Percentiles rank a stretch among this genome's conserved stretches.
Conservation (phyloP, 768 basidiomycete genomes). For the Pulveroboletus frians region DNA sequence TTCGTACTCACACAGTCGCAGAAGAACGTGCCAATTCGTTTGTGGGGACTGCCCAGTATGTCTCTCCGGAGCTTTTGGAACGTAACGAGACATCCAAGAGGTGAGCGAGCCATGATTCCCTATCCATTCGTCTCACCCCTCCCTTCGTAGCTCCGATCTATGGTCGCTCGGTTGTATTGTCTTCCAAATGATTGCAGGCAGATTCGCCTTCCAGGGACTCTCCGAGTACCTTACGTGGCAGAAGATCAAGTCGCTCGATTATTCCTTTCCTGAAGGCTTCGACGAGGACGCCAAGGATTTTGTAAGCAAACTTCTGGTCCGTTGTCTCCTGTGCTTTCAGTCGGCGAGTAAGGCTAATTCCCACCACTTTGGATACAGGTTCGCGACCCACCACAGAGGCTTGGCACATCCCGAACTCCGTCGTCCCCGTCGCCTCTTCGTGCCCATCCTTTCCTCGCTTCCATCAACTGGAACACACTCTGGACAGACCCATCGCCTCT, state of each 20-base stretch:
- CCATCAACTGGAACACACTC: constrained; percentile 55
- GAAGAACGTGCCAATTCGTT: constrained; percentile 63
- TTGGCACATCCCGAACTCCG: constrained; percentile 47
- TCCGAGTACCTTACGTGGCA: constrained; percentile 95
- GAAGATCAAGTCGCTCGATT: constrained; percentile 85
- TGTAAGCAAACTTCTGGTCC: constrained; percentile 69
- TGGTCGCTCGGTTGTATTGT: constrained; percentile 96
- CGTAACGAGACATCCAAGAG: constrained; percentile 69
- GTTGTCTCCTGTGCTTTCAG: not conserved
- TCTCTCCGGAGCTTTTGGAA: constrained; percentile 81
- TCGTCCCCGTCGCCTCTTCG: constrained; percentile 45
- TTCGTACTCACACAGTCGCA: constrained; percentile 23
- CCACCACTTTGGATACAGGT: constrained; percentile 38
- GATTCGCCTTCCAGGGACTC: constrained; percentile 84
- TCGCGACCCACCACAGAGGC: constrained; percentile 51
- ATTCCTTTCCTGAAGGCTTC: constrained; percentile 81
- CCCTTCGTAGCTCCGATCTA: constrained; percentile 67
- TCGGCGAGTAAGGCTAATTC: not conserved
- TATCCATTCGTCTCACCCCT: not conserved
- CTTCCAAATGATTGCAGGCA: constrained; percentile 88
- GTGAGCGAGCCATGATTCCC: constrained; percentile 35
- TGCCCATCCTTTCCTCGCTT: constrained; percentile 55
- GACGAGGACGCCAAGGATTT: constrained; percentile 79
- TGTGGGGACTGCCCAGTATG: constrained; percentile 88
- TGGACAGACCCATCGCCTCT: constrained; percentile 62